phyloP scores from a whole-genome alignment of 2,329 filamentous ascomycete species.

The Plenodomus lindquistii region DNA sequence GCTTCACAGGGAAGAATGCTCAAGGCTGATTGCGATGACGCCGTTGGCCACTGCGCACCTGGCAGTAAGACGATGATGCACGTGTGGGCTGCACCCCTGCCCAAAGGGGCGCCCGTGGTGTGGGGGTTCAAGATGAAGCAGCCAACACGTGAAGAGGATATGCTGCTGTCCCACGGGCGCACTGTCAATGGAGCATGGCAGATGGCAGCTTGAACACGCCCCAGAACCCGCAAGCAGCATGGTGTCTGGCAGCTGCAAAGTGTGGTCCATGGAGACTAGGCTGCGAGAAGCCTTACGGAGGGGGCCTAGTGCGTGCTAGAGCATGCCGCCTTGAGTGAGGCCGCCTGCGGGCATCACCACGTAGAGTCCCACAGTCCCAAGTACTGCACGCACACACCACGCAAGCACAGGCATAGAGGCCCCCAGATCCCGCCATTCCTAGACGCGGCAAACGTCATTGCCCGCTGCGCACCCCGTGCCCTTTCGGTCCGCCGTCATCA shows the following conservation, averaged over 20 bases:
- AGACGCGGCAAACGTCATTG: not conserved
- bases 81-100: conserved; percentile 10
- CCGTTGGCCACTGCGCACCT: not conserved
- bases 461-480: not conserved
- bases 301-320: no score
- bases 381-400: no score
- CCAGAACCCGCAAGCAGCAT: no score
- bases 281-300: no score
- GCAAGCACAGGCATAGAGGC: not conserved
- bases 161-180: not conserved
- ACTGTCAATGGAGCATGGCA: conserved; percentile 1
- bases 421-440: not conserved
- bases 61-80: conserved; percentile 17
- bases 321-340: no score
- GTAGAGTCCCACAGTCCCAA: no score
- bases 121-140: not conserved
- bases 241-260: no score
- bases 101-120: conserved; percentile 2
- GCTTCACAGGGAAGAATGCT: not conserved
- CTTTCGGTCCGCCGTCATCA: not conserved
- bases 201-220: not conserved
- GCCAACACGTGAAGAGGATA: not conserved
- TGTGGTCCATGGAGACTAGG: no score
- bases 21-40: not conserved
- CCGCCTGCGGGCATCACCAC: no score